Base-by-base conservation (phyloP, 768 basidiomycete species). In the Lanmaoa pseudosensibilis region DNA sequence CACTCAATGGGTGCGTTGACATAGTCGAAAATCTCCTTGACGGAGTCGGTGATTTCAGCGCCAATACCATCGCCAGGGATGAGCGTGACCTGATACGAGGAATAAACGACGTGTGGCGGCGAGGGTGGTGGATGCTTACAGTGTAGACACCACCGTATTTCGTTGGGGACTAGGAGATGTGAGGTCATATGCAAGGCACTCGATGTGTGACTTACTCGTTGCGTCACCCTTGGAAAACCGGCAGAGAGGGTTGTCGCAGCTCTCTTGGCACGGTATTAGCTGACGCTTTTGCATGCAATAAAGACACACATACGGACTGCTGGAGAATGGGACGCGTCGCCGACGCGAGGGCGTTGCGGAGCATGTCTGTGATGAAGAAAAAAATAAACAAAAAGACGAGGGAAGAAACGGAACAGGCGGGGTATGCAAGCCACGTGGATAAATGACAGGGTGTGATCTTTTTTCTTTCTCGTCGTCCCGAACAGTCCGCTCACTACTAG, bases 11-110 rank as follows among this genome's bases (percentile, higher is more conserved):
- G 97, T 33, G 95, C 97, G 70, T 98, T 99, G 71, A 94, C 85
- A 63, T 92, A 83, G 73, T 96, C 93, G 70, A 99, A 99, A 70
- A 99, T 95, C 75, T 98, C 95, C 78, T 99, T 98, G 64, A 99
- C 95, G 2, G 94, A 95, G 76, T 96, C 92, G 57, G 96, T 93
- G 69, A 99, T 93, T 78, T 99, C 97, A 67, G 85, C 83, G 60
- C 97, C 97, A 67, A 99, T 88, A 78, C 97, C 97, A 70, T 99
- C 97, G 63, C 97, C 97, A 44, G 96, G 95, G 65, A 98, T 96
- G 69, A 98, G 86, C 56, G 95, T 98, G 65, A 97, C 93, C 92
- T 94, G 71, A 54, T 37, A 51, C 7, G 44, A 52, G 60, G 60
- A 61, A 65, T 71, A 45, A 73, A 64, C 46, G 62, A 37, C 47